Evolutionary conservation across 148 eudicot genomes (phyloP).

Genomic region (Cornus controversa): DNA sequence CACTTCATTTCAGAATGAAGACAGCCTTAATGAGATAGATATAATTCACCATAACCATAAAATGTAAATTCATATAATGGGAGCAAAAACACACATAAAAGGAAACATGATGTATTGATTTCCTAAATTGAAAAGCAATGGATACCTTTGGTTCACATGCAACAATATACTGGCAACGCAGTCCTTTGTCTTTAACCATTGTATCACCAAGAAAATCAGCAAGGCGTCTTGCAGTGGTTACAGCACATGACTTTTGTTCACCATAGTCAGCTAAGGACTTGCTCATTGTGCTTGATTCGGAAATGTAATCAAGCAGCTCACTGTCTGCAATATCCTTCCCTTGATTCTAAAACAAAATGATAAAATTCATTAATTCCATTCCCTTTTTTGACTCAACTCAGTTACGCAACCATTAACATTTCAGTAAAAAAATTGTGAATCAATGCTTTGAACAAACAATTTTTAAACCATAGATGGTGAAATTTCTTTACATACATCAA

Average conservation of each 20-base stretch:
- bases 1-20: not conserved
- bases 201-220: constrained; percentile 97
- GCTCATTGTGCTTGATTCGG: constrained; percentile 99
- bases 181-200: constrained; percentile 99
- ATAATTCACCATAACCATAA: not conserved
- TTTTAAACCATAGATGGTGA: not conserved
- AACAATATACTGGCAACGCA: constrained; percentile 88
- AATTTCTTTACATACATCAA: constrained; percentile 68
- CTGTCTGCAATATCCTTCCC: constrained; percentile 91
- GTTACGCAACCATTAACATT: not conserved
- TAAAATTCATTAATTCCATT: not conserved
- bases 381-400: not conserved
- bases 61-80: not conserved
- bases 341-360: constrained; percentile 68
- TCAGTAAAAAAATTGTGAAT: too few species aligned
- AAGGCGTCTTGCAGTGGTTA: constrained; percentile 94
- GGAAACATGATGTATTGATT: not conserved
- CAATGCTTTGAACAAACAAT: not conserved
- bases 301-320: constrained; percentile 91
- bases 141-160: constrained; percentile 96
- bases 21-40: not conserved
- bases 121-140: constrained; percentile 8
- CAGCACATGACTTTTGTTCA: constrained; percentile 96
- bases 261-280: constrained; percentile 97
- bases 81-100: not conserved